phyloP scores from a whole-genome alignment of 345 rosid species.

The Populus deltoides region DNA sequence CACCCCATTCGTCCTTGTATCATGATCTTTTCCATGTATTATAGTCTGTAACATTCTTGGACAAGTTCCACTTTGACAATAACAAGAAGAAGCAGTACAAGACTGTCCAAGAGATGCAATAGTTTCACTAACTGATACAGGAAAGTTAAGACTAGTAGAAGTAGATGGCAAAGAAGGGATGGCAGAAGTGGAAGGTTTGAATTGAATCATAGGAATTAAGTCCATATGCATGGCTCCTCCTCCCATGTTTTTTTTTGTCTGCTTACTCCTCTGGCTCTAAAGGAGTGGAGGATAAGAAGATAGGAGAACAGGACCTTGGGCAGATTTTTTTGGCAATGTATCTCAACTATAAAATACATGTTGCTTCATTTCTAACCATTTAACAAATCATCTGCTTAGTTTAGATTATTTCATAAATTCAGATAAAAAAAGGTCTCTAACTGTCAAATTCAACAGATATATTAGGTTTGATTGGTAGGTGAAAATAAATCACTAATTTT shows the following conservation, averaged over 20 bases:
- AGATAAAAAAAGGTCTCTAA: background rate
- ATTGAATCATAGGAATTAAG: constrained; percentile 12
- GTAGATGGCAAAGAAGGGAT: constrained; percentile 13
- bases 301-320: background rate
- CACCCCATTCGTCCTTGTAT: constrained; percentile 10
- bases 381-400: too few relatives aligned
- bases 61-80: background rate
- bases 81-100: background rate
- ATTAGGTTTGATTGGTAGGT: background rate
- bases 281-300: background rate
- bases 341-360: background rate
- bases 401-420: background rate
- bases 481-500: background rate
- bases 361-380: too few relatives aligned
- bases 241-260: constrained; percentile 15
- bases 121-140: constrained; percentile 12
- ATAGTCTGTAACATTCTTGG: constrained; percentile 1
- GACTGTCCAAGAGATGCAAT: constrained; percentile 9
- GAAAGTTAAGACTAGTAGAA: constrained; percentile 11
- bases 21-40: constrained; percentile 6
- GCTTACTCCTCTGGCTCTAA: background rate
- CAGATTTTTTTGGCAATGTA: background rate
- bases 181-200: constrained; percentile 3
- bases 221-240: constrained; percentile 27
- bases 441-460: background rate